Base-by-base conservation (phyloP, 73 alveolate species). In the Symbiodinium natans region DNA sequence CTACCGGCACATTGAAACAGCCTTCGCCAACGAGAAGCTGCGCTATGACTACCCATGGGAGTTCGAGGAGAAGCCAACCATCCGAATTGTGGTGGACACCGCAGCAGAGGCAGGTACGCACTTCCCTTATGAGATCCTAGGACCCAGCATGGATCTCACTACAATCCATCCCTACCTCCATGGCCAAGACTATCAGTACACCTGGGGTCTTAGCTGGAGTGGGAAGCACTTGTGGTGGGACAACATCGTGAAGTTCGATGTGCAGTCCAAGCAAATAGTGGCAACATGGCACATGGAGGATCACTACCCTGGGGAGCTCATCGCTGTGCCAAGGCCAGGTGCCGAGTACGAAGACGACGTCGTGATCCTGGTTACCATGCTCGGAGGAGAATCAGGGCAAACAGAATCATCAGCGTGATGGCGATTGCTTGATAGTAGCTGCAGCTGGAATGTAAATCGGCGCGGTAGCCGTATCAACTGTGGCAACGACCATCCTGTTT, bases 11-110 rank as follows among this genome's bases (percentile, higher is more conserved):
- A 63, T 63, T 63, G 77, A 63, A 27, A 63, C 77, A 23, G 77
- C 77, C 34, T 63, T 63, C 34, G 77, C 77, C 31, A 63, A 63
- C 77, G 77, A 63, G 77, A 63, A 63, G 77, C 77, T 63, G 77
- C 77, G 77, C 77, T 63, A 63, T 27, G 77, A 63, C 34, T 63
- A 63, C 34, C 36, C 77, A 21, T 63, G 77, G 77, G 77, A 63
- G 77, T 63, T 63, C 34, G 77, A 63, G 77, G 77, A 63, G 77
- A 25, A 63, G 77, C 36, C 36, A 17, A 63, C 77, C 39, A 27
- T 27, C 77, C 77, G 34, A 7, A 23, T 63, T 63, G 77, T 63
- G 77, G 68, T 52, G 68, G 68, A 52, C 68, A 52, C 68, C 27
- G 68, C 68, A 27, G n/a, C 68, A 10, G 68, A 52, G 68, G 68